Evolutionary conservation across 305 asterid species (phyloP).

Genomic region (Fraxinus ornus): DNA sequence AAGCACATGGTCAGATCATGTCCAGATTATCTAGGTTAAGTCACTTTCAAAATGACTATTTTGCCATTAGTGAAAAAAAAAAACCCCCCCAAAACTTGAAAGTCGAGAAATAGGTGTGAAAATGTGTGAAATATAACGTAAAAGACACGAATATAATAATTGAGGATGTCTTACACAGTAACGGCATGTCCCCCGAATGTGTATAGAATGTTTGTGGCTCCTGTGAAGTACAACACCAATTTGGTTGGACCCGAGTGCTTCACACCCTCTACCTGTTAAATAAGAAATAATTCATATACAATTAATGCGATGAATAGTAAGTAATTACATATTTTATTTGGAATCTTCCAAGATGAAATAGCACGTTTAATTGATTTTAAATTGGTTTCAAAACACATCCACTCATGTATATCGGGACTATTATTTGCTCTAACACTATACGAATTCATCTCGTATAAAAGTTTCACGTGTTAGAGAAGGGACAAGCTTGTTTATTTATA

Average conservation of each 20-base stretch:
- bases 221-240: conserved; percentile 46
- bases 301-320: background rate
- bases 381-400: no score
- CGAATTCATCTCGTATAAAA: no score
- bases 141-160: background rate
- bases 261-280: conserved; percentile 41
- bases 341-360: background rate
- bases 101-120: background rate
- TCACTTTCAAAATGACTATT: conserved; percentile 25
- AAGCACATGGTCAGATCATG: conserved; percentile 30
- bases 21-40: conserved; percentile 21
- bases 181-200: conserved; percentile 47
- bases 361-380: no score
- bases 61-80: background rate
- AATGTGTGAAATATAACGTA: background rate
- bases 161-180: conserved; percentile 35
- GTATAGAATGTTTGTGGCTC: conserved; percentile 43
- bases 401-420: no score
- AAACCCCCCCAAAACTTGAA: background rate
- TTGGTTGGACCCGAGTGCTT: conserved; percentile 47
- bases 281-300: background rate
- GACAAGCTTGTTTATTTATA: no score
- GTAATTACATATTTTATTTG: background rate
- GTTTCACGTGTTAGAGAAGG: no score
- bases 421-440: no score